phyloP scores from a whole-genome alignment of 768 basidiomycete species.

The Suillus plorans region DNA sequence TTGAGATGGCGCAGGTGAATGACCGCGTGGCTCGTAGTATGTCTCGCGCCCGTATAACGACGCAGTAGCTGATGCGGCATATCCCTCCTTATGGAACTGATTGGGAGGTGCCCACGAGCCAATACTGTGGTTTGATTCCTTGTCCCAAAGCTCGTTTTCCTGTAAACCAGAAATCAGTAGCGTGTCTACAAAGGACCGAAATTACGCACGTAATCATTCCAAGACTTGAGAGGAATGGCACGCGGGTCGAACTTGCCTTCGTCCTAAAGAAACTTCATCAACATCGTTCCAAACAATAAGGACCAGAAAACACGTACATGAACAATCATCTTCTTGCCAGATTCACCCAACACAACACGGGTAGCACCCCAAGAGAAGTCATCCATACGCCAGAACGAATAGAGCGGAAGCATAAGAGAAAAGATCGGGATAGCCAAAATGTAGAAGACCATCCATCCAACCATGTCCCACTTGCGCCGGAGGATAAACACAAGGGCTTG shows the following conservation, averaged over 20 bases:
- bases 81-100: slow-evolving; percentile 70
- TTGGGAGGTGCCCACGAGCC: slow-evolving; percentile 88
- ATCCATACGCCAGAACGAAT: slow-evolving; percentile 98
- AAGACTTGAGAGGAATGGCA: slow-evolving; percentile 91
- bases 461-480: slow-evolving; percentile 97
- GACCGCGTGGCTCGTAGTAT: slow-evolving; percentile 71
- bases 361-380: slow-evolving; percentile 97
- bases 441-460: slow-evolving; percentile 97
- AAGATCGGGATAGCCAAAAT: slow-evolving; percentile 92
- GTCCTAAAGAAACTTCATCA: slow-evolving; percentile 52
- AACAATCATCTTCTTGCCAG: slow-evolving; percentile 92
- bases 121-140: slow-evolving; percentile 93
- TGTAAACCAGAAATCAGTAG: slow-evolving; percentile 25
- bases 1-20: slow-evolving; percentile 78
- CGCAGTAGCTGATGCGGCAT: slow-evolving; percentile 73
- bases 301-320: slow-evolving; percentile 60
- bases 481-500: slow-evolving; percentile 91
- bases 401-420: slow-evolving; percentile 89
- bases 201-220: slow-evolving; percentile 86
- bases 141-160: slow-evolving; percentile 98
- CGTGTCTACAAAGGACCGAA: not conserved
- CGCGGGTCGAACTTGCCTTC: slow-evolving; percentile 97
- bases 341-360: slow-evolving; percentile 89
- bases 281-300: slow-evolving; percentile 2
- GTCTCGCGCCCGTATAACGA: slow-evolving; percentile 89